Evolutionary conservation across 2,329 filamentous ascomycete genomes (phyloP).

Genomic region (Calonectria leucothoes): DNA sequence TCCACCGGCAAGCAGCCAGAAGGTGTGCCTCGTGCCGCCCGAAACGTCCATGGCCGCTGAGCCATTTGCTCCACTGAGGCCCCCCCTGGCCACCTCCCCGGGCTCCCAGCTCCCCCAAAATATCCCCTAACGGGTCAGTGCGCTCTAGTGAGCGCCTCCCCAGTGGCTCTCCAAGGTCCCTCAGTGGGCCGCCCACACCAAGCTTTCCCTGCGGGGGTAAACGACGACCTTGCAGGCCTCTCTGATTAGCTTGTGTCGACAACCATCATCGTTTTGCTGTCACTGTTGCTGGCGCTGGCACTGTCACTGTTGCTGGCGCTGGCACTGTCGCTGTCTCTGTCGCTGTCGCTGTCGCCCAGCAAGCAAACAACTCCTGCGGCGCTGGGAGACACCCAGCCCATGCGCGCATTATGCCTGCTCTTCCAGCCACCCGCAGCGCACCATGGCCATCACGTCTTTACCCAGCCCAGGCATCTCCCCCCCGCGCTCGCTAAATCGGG

Average conservation of each 20-base stretch:
- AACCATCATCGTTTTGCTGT: not conserved
- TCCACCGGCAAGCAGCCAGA: not conserved
- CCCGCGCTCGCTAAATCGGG: conserved; percentile 5
- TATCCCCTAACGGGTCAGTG: conserved; percentile 16
- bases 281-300: not conserved
- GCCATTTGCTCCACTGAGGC: conserved; percentile 8
- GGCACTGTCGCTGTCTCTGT: not conserved
- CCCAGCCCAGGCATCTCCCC: not conserved
- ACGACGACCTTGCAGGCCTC: conserved; percentile 4
- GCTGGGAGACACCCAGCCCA: not conserved
- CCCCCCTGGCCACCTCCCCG: not conserved
- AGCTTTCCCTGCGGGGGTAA: conserved; percentile 3
- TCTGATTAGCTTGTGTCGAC: conserved; percentile 24
- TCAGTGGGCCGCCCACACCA: conserved; percentile 11
- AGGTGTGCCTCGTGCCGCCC: conserved; percentile 1
- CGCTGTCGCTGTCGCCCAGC: not conserved
- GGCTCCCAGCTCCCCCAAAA: not conserved
- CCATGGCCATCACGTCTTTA: no score
- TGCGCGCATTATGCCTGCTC: not conserved
- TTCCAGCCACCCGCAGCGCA: not conserved
- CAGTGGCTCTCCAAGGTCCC: not conserved
- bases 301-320: not conserved
- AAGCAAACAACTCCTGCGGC: not conserved
- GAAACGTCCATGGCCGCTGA: not conserved
- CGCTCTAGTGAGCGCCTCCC: not conserved